Evolutionary conservation across 2,329 filamentous ascomycete genomes (phyloP), one percentile per base, ranked within the genome.

Genomic region (Xylariaceae sp.): DNA sequence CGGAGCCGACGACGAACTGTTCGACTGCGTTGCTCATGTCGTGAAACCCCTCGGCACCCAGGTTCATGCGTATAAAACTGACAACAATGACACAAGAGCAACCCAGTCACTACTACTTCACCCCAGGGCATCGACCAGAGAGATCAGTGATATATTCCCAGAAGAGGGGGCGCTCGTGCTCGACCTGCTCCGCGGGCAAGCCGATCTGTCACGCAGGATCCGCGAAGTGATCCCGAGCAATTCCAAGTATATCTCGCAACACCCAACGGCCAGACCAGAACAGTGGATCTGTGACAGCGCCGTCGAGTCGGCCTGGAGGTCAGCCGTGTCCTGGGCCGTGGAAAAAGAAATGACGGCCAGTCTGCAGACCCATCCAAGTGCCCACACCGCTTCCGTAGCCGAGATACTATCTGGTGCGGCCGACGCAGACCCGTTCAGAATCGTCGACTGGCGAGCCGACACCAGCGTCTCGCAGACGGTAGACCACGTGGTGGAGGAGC

Each of bases 371-470:
- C 19, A 35, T 30, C 13, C 38, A 23, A 27, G n/a, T n/a, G n/a
- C 36, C 31, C 2, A 39, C 5, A 28, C 33, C 5, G 22, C 52
- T 4, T 49, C 53, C 2, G 35, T 60, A 1, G 40, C 47, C 0
- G 32, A 52, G 1, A 33, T 63, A 3, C 42, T 56, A 5, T 39
- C 48, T 0, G 2, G 18, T 31, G n/a, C n/a, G n/a, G n/a, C n/a
- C n/a, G n/a, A n/a, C n/a, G n/a, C n/a, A 1, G 29, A 33, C 5
- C 42, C 47, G 0, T 61, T 63, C 39, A 47, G 50, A 11, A 32
- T 64, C 3, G 35, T 67, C 8, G 54, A 66, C 46, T 68, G 64
- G 64, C 51, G 50, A 24, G 47, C 50, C 1, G 48, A 62, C 15
- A 50, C 61, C 1, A 42, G 39, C 1, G 41, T 57, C 1, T 16